Conservation (phyloP, 2,329 filamentous ascomycete species). For the Dendrostoma leiphaemia region DNA sequence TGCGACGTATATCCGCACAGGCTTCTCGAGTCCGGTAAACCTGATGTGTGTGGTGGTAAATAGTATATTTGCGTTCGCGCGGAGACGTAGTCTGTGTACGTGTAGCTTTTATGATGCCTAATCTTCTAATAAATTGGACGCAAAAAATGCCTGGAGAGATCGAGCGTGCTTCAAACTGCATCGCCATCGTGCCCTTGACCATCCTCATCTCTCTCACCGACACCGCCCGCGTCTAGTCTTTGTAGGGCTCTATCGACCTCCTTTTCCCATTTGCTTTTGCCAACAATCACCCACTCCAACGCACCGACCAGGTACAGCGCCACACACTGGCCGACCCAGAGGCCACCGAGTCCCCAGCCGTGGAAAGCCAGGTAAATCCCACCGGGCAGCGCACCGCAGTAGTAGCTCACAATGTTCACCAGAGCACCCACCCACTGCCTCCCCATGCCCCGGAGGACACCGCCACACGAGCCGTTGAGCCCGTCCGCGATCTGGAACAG, state of each 20-base stretch:
- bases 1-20: too few species aligned
- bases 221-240: slow-evolving; percentile 57
- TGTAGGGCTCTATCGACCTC: slow-evolving; percentile 71
- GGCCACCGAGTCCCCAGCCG: slow-evolving; percentile 75
- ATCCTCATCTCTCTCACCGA: slow-evolving; percentile 3
- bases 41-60: too few species aligned
- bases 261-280: slow-evolving; percentile 71
- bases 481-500: slow-evolving; percentile 90
- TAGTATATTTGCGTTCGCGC: too few species aligned
- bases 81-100: too few species aligned
- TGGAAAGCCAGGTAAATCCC: slow-evolving; percentile 84
- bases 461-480: slow-evolving; percentile 80
- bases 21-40: too few species aligned
- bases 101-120: too few species aligned
- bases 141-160: too few species aligned
- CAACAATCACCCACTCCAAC: slow-evolving; percentile 78
- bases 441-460: slow-evolving; percentile 79
- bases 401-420: slow-evolving; percentile 82
- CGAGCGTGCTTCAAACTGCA: too few species aligned
- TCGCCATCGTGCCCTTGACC: too few species aligned
- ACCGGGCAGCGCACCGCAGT: slow-evolving; percentile 75
- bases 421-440: slow-evolving; percentile 79
- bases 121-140: too few species aligned
- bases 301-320: slow-evolving; percentile 77
- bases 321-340: slow-evolving; percentile 83